Conservation (phyloP, 768 basidiomycete genomes). For the Aureoboletus auriporus region DNA sequence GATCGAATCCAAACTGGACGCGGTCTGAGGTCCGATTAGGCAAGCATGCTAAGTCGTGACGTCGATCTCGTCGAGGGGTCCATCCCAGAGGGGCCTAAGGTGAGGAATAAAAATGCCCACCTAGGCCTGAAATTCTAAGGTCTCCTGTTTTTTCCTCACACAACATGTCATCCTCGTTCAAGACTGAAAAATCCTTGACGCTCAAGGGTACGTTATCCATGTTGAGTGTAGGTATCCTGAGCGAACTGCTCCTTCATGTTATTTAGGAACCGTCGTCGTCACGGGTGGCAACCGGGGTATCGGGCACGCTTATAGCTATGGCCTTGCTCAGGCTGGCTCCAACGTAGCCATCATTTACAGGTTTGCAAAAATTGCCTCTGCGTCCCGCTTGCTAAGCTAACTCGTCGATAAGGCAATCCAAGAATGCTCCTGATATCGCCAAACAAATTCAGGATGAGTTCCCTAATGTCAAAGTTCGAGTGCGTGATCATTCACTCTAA, state of each 20-base stretch:
- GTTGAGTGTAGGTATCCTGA: not conserved
- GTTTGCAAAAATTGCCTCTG: slow-evolving; percentile 18
- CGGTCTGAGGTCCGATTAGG: slow-evolving; percentile 1
- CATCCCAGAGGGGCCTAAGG: slow-evolving; percentile 10
- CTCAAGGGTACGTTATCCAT: slow-evolving; percentile 26
- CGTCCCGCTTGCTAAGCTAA: not conserved
- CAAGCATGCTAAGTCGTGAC: slow-evolving; percentile 3
- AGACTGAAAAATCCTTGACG: slow-evolving; percentile 8
- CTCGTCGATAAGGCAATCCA: slow-evolving; percentile 34
- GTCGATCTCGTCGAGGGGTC: not conserved
- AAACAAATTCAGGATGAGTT: slow-evolving; percentile 43
- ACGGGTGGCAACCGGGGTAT: slow-evolving; percentile 66
- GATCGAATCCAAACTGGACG: not conserved
- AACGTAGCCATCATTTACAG: slow-evolving; percentile 63
- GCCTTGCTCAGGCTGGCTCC: slow-evolving; percentile 52
- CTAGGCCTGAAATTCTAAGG: too few relatives aligned
- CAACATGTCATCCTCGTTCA: slow-evolving; percentile 5
- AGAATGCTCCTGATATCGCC: slow-evolving; percentile 47
- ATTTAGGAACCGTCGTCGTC: slow-evolving; percentile 48
- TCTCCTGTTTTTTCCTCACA: too few relatives aligned
- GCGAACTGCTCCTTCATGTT: too few relatives aligned
- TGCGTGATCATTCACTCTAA: slow-evolving; percentile 1
- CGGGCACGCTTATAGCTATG: slow-evolving; percentile 50
- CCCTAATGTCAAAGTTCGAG: slow-evolving; percentile 38
- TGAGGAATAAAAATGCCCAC: slow-evolving; percentile 9